Conservation (phyloP, 31 red algal species). For the Asparagopsis taxiformis region DNA sequence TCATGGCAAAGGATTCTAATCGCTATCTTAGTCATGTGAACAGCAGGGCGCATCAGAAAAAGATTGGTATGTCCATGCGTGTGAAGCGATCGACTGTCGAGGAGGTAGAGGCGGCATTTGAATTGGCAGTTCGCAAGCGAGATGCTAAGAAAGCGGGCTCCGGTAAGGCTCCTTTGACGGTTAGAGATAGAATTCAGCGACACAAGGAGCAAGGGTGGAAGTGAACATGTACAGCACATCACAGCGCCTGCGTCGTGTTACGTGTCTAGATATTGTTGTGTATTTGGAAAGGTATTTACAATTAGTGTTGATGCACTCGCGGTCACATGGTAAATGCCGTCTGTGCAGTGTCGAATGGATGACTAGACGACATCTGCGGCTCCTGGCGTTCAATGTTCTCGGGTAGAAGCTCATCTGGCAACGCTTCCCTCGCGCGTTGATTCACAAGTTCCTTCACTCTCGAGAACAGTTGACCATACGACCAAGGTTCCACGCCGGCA, state of each 20-base stretch:
- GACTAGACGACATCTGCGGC: conserved; percentile 59
- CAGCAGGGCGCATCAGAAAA: conserved; percentile 67
- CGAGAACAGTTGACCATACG: conserved; percentile 38
- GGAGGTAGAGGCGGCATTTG: conserved; percentile 59
- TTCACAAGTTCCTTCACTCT: conserved; percentile 38
- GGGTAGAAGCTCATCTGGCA: conserved; percentile 19
- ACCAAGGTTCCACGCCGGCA: conserved; percentile 47
- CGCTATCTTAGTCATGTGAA: conserved; percentile 74
- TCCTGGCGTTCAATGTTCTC: conserved; percentile 39
- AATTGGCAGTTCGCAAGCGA: conserved; percentile 13
- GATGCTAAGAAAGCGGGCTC: conserved; percentile 4
- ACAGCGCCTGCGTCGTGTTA: too few species aligned
- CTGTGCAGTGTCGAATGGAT: conserved; percentile 15
- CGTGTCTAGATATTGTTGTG: too few species aligned
- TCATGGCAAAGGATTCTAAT: conserved; percentile 64
- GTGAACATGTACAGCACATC: too few species aligned
- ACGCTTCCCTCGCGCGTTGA: conserved; percentile 32
- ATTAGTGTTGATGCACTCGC: not conserved
- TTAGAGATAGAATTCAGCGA: conserved; percentile 10
- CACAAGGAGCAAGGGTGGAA: conserved; percentile 13
- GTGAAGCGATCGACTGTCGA: conserved; percentile 46
- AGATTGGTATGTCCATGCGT: conserved; percentile 63
- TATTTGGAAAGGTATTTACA: not conserved
- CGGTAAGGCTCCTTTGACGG: not conserved
- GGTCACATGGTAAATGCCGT: conserved; percentile 30